Base-by-base conservation (phyloP, 140 eudicot genomes). In the Ambrosia hybrid region DNA sequence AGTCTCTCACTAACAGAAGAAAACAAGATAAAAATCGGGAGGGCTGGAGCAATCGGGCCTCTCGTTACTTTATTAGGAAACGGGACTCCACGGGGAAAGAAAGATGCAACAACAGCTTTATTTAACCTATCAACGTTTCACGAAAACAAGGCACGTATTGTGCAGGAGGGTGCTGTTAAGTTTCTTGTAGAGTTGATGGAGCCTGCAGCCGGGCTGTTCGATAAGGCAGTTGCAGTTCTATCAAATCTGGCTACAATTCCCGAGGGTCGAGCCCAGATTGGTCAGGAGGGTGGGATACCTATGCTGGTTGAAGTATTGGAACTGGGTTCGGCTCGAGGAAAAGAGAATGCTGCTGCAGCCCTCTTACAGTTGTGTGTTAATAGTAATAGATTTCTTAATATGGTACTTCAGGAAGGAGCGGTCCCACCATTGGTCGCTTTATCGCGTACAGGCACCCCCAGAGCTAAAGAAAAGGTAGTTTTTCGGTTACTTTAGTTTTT, bases 391-490 rank as follows among this genome's bases (percentile, higher is more conserved):
- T 91, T 79, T 67, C 85, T 92, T 75, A 85, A 79, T 65, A 78
- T 51, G 66, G 95, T 85, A 39, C 88, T 91, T 14, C 90, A 88
- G 67, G 90, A 91, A 76, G 97, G 97, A 38, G 97, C 90, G 11
- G 85, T 88, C 46, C 97, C 97, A 4, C 92, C 95, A 2, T 73
- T 91, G 55, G 95, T 78, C 72, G 88, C 91, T 15, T 74, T 91
- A 77, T 78, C 91, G 10, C 95, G 85, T 76, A 74, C 92, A 0
- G 97, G 97, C 68, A 91, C 97, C 5, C 85, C 97, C 7, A 82
- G 97, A 84, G 97, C 95, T 67, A 83, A 73, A 66, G 97, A 91
- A 74, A 91, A 91, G 87, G 97, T 87, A 34, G 9, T 41, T n/a
- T 14, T 61, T 16, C 17, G 14, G 0, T 8, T 36, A 53, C 59